Evolutionary conservation across 164 flowering plant species (phyloP).

Genomic region (Stephania japonica): DNA sequence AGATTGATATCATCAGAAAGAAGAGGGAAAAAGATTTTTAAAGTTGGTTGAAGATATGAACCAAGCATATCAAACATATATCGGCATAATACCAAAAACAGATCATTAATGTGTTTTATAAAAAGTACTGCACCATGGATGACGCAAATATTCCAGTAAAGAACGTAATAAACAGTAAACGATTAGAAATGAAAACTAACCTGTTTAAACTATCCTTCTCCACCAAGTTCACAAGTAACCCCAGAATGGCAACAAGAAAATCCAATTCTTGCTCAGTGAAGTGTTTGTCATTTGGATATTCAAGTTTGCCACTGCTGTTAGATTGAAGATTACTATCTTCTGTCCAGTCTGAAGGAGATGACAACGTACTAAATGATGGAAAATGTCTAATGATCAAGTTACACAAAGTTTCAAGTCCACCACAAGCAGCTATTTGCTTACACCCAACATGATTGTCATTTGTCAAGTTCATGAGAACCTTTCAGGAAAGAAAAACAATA

Average conservation of each 20-base stretch:
- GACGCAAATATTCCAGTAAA: neutral
- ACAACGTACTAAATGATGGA: constrained; percentile 50
- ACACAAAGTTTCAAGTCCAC: constrained; percentile 77
- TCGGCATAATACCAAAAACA: neutral
- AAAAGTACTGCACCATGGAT: neutral
- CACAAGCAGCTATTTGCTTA: constrained; percentile 79
- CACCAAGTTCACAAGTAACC: constrained; percentile 92
- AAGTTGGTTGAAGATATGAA: neutral
- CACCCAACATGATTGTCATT: constrained; percentile 93
- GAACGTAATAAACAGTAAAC: neutral
- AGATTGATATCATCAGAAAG: neutral
- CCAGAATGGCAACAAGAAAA: constrained; percentile 93
- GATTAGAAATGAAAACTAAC: constrained; percentile 26
- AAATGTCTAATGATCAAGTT: constrained; percentile 74
- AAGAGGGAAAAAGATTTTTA: neutral
- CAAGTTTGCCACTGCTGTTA: constrained; percentile 22
- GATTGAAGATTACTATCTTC: constrained; percentile 19
- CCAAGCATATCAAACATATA: neutral
- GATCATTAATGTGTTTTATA: neutral
- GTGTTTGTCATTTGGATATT: constrained; percentile 33
- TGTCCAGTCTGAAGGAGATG: constrained; percentile 19
- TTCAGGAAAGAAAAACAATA: constrained; percentile 21
- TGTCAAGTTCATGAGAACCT: constrained; percentile 96
- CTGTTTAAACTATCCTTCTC: constrained; percentile 90
- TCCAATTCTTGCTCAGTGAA: constrained; percentile 80